Percentiles rank a stretch among this genome's conserved stretches.
phyloP scores from a whole-genome alignment of 768 basidiomycete species.

The Kwoniella europaea region DNA sequence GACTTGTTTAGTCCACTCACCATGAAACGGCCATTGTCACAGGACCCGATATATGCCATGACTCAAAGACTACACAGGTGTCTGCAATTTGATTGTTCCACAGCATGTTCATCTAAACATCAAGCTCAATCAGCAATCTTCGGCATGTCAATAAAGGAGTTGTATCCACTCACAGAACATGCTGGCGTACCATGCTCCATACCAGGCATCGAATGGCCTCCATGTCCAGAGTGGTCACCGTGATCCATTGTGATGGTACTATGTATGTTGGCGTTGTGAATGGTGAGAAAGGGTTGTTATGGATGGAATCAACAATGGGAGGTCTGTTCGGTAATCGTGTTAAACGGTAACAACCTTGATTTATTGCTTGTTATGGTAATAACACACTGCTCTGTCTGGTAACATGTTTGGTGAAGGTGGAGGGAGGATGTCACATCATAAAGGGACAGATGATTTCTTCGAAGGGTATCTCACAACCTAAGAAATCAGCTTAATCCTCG shows the following conservation, averaged over 20 bases:
- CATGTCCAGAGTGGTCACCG: conserved; percentile 29
- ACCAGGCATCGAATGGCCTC: conserved; percentile 31
- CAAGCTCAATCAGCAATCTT: not conserved
- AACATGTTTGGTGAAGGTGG: too few species aligned
- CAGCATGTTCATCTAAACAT: conserved; percentile 55
- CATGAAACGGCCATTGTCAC: conserved; percentile 55
- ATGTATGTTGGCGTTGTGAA: not conserved
- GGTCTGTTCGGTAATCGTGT: not conserved
- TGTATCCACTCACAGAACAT: conserved; percentile 29
- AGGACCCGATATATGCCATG: conserved; percentile 51
- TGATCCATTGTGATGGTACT: conserved; percentile 15
- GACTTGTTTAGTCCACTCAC: conserved; percentile 26
- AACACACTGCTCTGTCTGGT: not conserved
- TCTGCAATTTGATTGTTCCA: conserved; percentile 52
- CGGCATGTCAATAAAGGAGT: not conserved
- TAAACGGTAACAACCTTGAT: not conserved
- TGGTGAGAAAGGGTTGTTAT: not conserved
- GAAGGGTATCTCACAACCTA: not conserved
- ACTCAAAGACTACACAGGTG: conserved; percentile 54
- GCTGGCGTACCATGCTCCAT: conserved; percentile 25
- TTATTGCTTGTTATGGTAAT: not conserved
- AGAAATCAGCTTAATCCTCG: not conserved
- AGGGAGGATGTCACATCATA: not conserved
- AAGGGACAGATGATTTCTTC: not conserved
- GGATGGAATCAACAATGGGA: not conserved